Evolutionary conservation across 148 eudicot genomes (phyloP), one percentile per base, ranked within the genome.

Genomic region (Agrostemma githago): DNA sequence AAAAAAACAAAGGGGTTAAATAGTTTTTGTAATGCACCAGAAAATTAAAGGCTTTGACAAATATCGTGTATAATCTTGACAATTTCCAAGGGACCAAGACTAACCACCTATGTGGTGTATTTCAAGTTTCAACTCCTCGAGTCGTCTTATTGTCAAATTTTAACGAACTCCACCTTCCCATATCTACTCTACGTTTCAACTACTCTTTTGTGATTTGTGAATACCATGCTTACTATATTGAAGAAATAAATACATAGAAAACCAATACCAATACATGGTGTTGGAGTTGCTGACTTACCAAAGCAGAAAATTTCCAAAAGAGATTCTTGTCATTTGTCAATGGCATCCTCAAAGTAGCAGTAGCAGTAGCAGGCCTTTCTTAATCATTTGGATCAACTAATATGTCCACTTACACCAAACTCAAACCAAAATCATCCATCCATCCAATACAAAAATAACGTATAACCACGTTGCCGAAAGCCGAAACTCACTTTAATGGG

Each of bases 101-200:
- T 26, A 26, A 26, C 34, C 34, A 26, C 34, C 34, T 40, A 19
- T 41, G 8, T n/a, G 46, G 6, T 56, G 10, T 42, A 7, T 43
- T 41, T 43, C 37, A 39, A 75, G 37, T 66, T 16, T 44, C 9
- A 26, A 26, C 34, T 26, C 34, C 34, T 26, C 34, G 34, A 26
- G 34, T 26, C 34, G 34, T 26, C 34, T 42, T 41, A 26, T 21
- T 19, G 60, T 70, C 51, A 62, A 76, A 70, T 2, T 76, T 60
- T 76, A 76, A 62, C 79, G 9, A 61, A 70, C 69, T 10, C 44
- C 4, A 46, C 62, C 65, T 76, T 58, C 8, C 26, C n/a, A 70
- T 26, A 26, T 26, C 53, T 57, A 76, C 79, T 62, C 39, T 26
- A 26, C 34, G 34, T 56, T 15, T 41, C 34, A 26, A 26, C 34